A percentile compares a stretch with the other conserved stretches of the same genome.
Evolutionary conservation across 305 asterid genomes (phyloP).

Genomic region (Solanum hybrid): DNA sequence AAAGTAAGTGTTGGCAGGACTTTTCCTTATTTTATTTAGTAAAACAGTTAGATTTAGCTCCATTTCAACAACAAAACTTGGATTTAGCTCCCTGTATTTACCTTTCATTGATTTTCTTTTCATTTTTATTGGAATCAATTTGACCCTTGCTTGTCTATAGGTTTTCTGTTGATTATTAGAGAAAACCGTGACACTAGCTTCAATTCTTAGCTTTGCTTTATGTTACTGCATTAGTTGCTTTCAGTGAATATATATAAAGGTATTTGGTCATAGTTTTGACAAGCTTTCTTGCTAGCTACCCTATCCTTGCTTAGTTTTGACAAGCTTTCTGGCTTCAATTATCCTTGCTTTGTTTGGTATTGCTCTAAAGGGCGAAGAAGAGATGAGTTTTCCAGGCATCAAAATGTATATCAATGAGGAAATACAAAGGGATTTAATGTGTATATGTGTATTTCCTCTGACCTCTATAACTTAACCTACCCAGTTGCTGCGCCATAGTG

Average conservation of each 20-base stretch:
- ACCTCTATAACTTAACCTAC: not conserved
- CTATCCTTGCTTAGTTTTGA: not conserved
- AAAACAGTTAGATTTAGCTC: not conserved
- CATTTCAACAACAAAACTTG: not conserved
- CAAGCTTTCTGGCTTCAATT: not conserved
- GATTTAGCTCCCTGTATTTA: not conserved
- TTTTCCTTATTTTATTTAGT: not conserved
- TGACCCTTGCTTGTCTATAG: not conserved
- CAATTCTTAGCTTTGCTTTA: not conserved
- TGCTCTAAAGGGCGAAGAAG: not conserved
- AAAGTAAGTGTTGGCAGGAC: conserved; percentile 34
- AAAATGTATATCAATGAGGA: not conserved
- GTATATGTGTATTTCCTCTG: not conserved
- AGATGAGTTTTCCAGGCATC: not conserved
- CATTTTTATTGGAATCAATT: not conserved
- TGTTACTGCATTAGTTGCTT: not conserved
- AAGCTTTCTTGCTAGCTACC: not conserved
- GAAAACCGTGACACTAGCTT: not conserved
- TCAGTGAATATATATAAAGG: not conserved
- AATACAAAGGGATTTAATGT: not conserved
- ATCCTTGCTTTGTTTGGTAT: not conserved
- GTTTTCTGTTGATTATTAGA: not conserved
- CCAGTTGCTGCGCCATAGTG: not conserved
- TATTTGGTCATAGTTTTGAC: not conserved
- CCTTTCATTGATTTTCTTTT: not conserved